Evolutionary conservation across 2,329 filamentous ascomycete species (phyloP), one percentile per base, ranked within the genome.

Genomic region (Fusarium euwallaceae): DNA sequence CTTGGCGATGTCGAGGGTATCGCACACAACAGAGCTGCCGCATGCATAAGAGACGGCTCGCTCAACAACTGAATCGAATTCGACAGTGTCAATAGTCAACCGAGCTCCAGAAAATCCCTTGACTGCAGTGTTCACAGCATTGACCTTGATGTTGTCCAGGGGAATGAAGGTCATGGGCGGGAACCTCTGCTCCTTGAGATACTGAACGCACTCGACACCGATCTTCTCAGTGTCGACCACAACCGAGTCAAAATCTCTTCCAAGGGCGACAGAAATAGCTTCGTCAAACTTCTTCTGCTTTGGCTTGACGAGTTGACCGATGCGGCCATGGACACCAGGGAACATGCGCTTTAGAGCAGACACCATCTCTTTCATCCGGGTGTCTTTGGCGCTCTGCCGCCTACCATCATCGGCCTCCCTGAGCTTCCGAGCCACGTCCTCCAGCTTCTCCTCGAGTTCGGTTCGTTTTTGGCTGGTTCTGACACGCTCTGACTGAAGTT

Each of bases 241-340:
- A 51, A 99, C 93, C 0, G 95, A 94, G 82, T 99, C 96, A 81
- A 98, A 98, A 80, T 98, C 94, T 64, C 94, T 92, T 61, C 97
- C 97, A 5, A 99, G 90, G 8, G 97, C 95, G 24, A 95, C 97
- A 78, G 94, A 95, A 73, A 99, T 94, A 55, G 97, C 97, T 76
- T 97, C 94, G 73, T 97, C 94, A 79, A 92, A 99, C 82, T 98
- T 98, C 84, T 97, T 98, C 85, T 98, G 95, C 83, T 98, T 98
- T 2, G 97, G 96, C 75, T 94, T 95, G 85, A 97, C 98, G 48
- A 99, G 89, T 75, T 98, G 95, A 72, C 95, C 94, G 55, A 98
- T 91, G 55, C 96, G 92, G 22, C 97, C 97, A 76, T 94, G 94
- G 53, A 99, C 96, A 56, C 96, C 96, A 2, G 95, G 94, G 78